Evolutionary conservation across 169 alveolate genomes (phyloP).

Genomic region (Plasmodium berghei): DNA sequence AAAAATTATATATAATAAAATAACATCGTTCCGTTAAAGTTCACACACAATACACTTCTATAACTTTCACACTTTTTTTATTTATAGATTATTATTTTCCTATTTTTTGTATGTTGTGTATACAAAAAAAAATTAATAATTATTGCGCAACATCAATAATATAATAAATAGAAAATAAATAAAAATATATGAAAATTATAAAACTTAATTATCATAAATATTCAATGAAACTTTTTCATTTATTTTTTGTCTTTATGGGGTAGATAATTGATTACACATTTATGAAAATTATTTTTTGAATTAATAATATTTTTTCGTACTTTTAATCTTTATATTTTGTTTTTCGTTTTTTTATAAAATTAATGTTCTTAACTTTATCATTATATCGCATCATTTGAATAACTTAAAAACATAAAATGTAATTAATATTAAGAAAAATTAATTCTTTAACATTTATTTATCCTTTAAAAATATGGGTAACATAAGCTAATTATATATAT

Average conservation of each 20-base stretch:
- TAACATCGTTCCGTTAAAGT: background rate
- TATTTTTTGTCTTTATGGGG: background rate
- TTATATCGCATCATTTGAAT: conserved; percentile 12
- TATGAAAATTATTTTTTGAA: background rate
- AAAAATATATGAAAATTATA: background rate
- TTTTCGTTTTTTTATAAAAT: background rate
- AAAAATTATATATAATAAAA: conserved; percentile 1
- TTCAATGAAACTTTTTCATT: conserved; percentile 12
- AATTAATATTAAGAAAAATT: conserved; percentile 10
- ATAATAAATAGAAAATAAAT: background rate
- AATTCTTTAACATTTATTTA: background rate
- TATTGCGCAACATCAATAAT: background rate
- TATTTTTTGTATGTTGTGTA: background rate
- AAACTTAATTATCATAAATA: background rate
- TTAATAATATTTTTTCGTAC: conserved; percentile 5
- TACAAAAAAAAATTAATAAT: background rate
- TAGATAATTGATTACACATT: background rate
- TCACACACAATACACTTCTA: conserved; percentile 65
- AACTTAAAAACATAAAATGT: conserved; percentile 9
- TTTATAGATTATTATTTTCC: conserved; percentile 22
- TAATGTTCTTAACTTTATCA: background rate
- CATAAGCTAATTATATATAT: conserved; percentile 12
- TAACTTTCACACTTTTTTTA: conserved; percentile 8
- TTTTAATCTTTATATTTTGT: background rate
- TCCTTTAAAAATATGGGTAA: conserved; percentile 9